Percentiles rank a stretch among this genome's conserved stretches.
Evolutionary conservation across 139 green algal genomes (phyloP).

Genomic region (Micromonas pusilla): DNA sequence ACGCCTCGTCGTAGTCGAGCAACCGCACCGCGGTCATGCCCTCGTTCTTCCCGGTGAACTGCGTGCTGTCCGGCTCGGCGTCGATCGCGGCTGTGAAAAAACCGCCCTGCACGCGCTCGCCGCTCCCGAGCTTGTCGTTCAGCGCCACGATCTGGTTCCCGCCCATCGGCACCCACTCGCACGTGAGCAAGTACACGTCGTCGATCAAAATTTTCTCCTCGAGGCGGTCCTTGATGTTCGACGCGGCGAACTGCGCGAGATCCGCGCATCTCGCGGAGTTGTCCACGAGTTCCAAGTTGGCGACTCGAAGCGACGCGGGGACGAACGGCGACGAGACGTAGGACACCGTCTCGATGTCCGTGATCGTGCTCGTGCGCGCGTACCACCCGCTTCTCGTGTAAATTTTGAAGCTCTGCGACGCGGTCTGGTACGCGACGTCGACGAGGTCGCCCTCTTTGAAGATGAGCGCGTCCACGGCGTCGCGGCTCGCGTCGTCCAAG

Average conservation of each 20-base stretch:
- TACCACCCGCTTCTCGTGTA: neutral
- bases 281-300: neutral
- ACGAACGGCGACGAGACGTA: slow-evolving; percentile 32
- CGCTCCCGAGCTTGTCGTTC: slow-evolving; percentile 26
- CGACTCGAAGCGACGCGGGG: neutral
- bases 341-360: slow-evolving; percentile 28
- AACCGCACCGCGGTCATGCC: slow-evolving; percentile 14
- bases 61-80: neutral
- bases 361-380: slow-evolving; percentile 5
- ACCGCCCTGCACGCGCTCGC: slow-evolving; percentile 28
- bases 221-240: neutral
- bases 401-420: neutral
- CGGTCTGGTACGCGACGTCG: neutral
- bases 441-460: neutral
- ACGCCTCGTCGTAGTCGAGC: slow-evolving; percentile 27
- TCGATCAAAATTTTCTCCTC: slow-evolving; percentile 18
- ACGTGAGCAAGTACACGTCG: slow-evolving; percentile 21
- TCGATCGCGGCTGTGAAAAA: slow-evolving; percentile 21
- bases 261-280: neutral
- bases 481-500: neutral
- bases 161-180: slow-evolving; percentile 34
- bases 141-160: slow-evolving; percentile 34
- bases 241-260: neutral
- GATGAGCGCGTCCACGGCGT: neutral
- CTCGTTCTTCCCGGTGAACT: slow-evolving; percentile 6